These are phyloP conservation scores for Myochromella boudieri DNA, from an alignment of 768 basidiomycete genomes.

Conservation along the genomic window DNA sequence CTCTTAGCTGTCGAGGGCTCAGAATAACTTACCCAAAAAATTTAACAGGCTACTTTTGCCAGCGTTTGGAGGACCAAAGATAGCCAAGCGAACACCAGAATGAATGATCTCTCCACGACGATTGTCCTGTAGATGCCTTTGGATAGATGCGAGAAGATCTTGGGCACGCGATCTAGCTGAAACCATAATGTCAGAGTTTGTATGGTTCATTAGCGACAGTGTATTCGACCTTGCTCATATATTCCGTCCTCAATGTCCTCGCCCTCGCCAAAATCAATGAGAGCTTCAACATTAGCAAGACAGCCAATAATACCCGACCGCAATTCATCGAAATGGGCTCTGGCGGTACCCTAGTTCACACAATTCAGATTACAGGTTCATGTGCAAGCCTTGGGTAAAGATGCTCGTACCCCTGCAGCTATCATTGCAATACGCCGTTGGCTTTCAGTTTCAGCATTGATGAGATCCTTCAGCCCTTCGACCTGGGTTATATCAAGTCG, in stretches of 20 bases:
- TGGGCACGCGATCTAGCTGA: conserved; percentile 55
- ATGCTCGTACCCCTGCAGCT: conserved; percentile 59
- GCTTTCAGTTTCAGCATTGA: conserved; percentile 84
- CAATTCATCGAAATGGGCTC: conserved; percentile 60
- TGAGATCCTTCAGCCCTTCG: conserved; percentile 83
- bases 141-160: conserved; percentile 51
- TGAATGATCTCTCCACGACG: conserved; percentile 83
- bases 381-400: neutral
- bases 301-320: conserved; percentile 67
- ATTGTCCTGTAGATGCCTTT: conserved; percentile 61
- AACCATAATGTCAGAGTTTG: conserved; percentile 1
- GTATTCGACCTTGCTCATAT: conserved; percentile 59
- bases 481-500: conserved; percentile 86
- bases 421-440: conserved; percentile 75
- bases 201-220: neutral
- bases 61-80: conserved; percentile 91
- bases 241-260: conserved; percentile 88
- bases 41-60: conserved; percentile 92
- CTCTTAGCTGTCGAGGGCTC: neutral
- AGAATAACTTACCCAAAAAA: conserved; percentile 60
- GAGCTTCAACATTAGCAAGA: conserved; percentile 78
- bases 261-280: conserved; percentile 93
- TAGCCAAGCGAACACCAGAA: conserved; percentile 78
- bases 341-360: conserved; percentile 55
- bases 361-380: conserved; percentile 11